phyloP scores from a whole-genome alignment of 2,329 filamentous ascomycete species.

The Cladobotryum mycophilum region DNA sequence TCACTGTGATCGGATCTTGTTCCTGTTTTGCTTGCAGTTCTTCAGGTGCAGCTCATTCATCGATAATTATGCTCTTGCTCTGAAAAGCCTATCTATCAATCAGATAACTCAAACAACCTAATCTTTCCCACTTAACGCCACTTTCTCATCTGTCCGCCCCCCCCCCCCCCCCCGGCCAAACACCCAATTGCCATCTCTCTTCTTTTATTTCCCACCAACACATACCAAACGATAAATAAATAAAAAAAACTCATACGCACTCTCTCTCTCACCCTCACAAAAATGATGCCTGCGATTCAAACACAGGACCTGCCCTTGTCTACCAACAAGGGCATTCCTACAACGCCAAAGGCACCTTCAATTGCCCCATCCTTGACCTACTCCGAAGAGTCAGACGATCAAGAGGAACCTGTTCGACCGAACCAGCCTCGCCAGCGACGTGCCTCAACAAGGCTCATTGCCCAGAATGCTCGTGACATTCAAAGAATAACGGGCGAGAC shows the following conservation, averaged over 20 bases:
- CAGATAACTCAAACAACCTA: not conserved
- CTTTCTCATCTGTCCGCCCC: not conserved
- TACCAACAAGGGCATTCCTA: conserved; percentile 36
- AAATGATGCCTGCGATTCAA: conserved; percentile 9
- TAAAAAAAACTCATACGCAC: not conserved
- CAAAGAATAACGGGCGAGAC: conserved; percentile 59
- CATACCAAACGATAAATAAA: not conserved
- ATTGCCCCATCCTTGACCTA: conserved; percentile 57
- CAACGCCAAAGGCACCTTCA: conserved; percentile 42
- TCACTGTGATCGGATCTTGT: not conserved
- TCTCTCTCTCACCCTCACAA: not conserved
- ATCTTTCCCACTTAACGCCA: not conserved
- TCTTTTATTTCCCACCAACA: not conserved
- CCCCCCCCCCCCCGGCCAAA: not conserved
- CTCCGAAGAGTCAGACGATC: conserved; percentile 56
- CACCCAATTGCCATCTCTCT: not conserved
- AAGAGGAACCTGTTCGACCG: conserved; percentile 42
- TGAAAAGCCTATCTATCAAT: not conserved
- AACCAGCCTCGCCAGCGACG: conserved; percentile 49
- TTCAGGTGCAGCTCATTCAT: not conserved
- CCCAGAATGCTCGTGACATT: conserved; percentile 56
- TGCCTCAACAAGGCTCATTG: conserved; percentile 63
- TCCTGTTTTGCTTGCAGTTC: not conserved
- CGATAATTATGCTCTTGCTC: not conserved
- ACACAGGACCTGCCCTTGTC: conserved; percentile 15